phyloP scores from a whole-genome alignment of 768 basidiomycete genomes.

The Chalciporus chontae region DNA sequence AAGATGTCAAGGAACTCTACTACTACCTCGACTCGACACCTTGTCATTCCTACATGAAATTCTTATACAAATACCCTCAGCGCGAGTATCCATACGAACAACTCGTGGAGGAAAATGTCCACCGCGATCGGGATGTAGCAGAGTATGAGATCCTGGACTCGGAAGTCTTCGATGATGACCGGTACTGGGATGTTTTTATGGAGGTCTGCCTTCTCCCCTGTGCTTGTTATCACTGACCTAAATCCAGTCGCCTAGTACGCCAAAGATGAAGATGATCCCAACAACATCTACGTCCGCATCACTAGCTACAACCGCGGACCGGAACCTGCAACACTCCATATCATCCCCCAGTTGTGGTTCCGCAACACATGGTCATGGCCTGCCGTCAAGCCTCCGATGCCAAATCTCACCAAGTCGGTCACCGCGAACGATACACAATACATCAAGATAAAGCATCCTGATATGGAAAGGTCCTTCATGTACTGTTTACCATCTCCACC shows the following conservation, averaged over 20 bases:
- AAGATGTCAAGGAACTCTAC: constrained; percentile 98
- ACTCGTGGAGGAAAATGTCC: constrained; percentile 79
- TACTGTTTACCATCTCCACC: constrained; percentile 93
- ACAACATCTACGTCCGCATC: constrained; percentile 88
- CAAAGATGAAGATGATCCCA: constrained; percentile 90
- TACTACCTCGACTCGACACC: constrained; percentile 99
- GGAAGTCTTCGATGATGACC: constrained; percentile 84
- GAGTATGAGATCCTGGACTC: constrained; percentile 96
- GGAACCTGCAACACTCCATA: constrained; percentile 88
- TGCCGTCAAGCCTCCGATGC: constrained; percentile 60
- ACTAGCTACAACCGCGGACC: constrained; percentile 97
- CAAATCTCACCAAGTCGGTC: constrained; percentile 51
- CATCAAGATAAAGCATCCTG: constrained; percentile 70
- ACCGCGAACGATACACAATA: constrained; percentile 51
- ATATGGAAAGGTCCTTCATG: constrained; percentile 72
- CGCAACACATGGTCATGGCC: constrained; percentile 99
- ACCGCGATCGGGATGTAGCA: constrained; percentile 76
- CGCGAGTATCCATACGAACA: constrained; percentile 90
- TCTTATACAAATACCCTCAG: constrained; percentile 98
- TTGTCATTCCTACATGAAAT: constrained; percentile 99
- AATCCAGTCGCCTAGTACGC: constrained; percentile 65
- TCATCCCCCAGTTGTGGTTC: constrained; percentile 96
- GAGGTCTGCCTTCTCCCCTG: constrained; percentile 57
- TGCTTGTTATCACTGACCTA: constrained; percentile 3
- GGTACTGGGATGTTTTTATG: constrained; percentile 98